Percentiles rank a stretch among this genome's conserved stretches.
These are phyloP conservation scores for Theileria orientalis DNA, from an alignment of 169 alveolate genomes.

Conservation along the genomic window DNA sequence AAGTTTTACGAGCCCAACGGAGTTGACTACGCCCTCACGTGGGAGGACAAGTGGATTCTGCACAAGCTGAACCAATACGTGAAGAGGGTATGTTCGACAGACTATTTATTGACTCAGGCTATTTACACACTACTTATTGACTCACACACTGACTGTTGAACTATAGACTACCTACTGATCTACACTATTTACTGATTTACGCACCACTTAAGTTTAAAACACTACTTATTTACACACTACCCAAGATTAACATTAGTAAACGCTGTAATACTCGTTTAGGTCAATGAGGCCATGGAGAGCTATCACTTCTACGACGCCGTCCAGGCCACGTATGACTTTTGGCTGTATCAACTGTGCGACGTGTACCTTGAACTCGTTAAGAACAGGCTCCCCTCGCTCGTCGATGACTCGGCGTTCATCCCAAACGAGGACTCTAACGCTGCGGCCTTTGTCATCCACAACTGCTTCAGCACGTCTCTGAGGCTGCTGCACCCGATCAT, in stretches of 20 bases:
- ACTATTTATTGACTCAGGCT: neutral
- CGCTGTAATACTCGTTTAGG: conserved; percentile 12
- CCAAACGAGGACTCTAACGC: conserved; percentile 22
- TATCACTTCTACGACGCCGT: conserved; percentile 94
- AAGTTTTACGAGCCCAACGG: conserved; percentile 29
- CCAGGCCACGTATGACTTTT: conserved; percentile 89
- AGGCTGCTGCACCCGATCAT: conserved; percentile 95
- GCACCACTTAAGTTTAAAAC: neutral
- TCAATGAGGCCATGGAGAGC: conserved; percentile 82
- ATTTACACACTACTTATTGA: neutral
- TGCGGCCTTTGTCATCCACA: conserved; percentile 71
- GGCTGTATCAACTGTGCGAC: conserved; percentile 97
- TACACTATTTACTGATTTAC: neutral
- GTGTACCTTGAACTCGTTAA: conserved; percentile 94
- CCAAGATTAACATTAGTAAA: conserved; percentile 26
- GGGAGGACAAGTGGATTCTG: conserved; percentile 95
- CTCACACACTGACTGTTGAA: neutral
- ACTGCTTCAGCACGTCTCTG: conserved; percentile 81
- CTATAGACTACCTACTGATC: neutral
- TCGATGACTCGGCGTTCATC: conserved; percentile 28
- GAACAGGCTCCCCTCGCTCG: conserved; percentile 71
- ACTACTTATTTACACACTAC: neutral
- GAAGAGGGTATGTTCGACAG: conserved; percentile 38
- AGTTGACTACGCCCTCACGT: conserved; percentile 61
- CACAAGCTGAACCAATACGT: conserved; percentile 83